Evolutionary conservation across 257 asterid species (phyloP), one percentile per base, ranked within the genome.

Genomic region (Salvia splendens): DNA sequence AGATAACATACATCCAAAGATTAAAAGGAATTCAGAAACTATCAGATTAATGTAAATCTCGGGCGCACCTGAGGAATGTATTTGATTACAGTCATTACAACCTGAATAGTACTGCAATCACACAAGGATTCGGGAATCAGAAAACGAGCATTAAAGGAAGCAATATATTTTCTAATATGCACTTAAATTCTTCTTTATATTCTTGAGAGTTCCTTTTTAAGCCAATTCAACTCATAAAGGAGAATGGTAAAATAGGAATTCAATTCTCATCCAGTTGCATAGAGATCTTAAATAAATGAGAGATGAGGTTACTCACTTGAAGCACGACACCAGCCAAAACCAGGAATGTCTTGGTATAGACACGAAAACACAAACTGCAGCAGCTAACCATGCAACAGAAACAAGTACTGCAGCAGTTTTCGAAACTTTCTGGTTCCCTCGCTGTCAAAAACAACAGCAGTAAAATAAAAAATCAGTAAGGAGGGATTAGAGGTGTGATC

Each of bases 11-110:
- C 14, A 10, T 28, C 15, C 4, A 4, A 48, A 2, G 48, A 61
- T 30, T 12, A 17, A 49, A 47, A 49, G 42, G 8, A 1, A 35
- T 45, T 6, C 61, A 43, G 51, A 54, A 67, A 20, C 7, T 20
- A 64, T 15, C 6, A 12, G 46, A 14, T 0, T 10, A 32, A 32
- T 30, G 57, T n/a, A 46, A 6, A 12, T 14, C 40, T 15, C n/a
- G 17, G 4, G 43, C 73, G 15, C 30, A 93, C 99, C 99, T 93
- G 99, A 64, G 99, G 99, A 78, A 90, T 85, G 81, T 93, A 93
- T 71, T 93, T 93, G 82, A 91, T 81, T 67, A 85, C 64, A 9
- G 97, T 93, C 97, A 93, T 93, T 41, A 72, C 87, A 69, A 93
- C 92, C 76, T 93, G 99, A 75, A 93, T 55, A 12, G 77, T 73